phyloP scores from a whole-genome alignment of 768 basidiomycete species.

The Leccinum incarnatum region DNA sequence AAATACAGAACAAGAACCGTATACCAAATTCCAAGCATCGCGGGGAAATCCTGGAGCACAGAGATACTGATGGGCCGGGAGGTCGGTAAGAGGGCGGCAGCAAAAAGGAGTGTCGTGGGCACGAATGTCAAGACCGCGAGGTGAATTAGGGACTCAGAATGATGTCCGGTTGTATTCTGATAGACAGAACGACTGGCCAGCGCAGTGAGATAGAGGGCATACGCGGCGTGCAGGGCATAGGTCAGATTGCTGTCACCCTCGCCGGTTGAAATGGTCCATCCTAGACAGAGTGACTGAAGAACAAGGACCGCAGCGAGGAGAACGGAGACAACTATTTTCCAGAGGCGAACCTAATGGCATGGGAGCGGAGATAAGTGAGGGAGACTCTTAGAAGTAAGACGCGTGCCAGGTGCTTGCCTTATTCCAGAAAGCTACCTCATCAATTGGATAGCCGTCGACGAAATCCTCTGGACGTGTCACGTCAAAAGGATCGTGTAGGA shows the following conservation, averaged over 20 bases:
- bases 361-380: slow-evolving; percentile 1
- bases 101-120: slow-evolving; percentile 43
- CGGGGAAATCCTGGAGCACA: slow-evolving; percentile 20
- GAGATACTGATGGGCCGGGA: slow-evolving; percentile 34
- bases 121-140: slow-evolving; percentile 53
- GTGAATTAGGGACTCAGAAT: slow-evolving; percentile 57
- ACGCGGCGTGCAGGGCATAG: slow-evolving; percentile 45
- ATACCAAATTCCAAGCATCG: slow-evolving; percentile 47
- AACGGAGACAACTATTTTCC: slow-evolving; percentile 52
- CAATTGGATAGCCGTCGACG: slow-evolving; percentile 62
- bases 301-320: slow-evolving; percentile 46
- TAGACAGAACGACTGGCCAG: slow-evolving; percentile 51
- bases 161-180: slow-evolving; percentile 38
- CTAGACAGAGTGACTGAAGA: slow-evolving; percentile 53
- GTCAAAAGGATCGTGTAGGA: slow-evolving; percentile 56
- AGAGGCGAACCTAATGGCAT: slow-evolving; percentile 48
- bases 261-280: slow-evolving; percentile 38
- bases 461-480: slow-evolving; percentile 72
- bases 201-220: slow-evolving; percentile 58
- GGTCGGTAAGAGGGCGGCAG: slow-evolving; percentile 57
- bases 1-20: slow-evolving; percentile 49
- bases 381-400: background rate
- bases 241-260: slow-evolving; percentile 35
- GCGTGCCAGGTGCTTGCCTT: slow-evolving; percentile 36
- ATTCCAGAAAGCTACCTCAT: slow-evolving; percentile 60